Evolutionary conservation across 306 rosid species (phyloP).

Genomic region (Cercis canadensis): DNA sequence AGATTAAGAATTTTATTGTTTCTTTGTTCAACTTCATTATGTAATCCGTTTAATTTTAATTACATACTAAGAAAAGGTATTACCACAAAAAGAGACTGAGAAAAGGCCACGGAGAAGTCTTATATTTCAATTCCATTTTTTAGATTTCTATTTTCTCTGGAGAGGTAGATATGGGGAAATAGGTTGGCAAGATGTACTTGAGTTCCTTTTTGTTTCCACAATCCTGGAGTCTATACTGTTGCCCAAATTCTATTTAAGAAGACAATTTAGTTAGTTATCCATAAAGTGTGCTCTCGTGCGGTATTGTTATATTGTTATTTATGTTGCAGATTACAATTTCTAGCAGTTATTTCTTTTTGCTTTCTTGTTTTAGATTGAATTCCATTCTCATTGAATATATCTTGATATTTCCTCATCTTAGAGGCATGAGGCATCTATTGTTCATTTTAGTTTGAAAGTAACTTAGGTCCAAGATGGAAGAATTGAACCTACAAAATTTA

Average conservation of each 20-base stretch:
- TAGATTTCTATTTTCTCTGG: background rate
- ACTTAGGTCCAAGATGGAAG: background rate
- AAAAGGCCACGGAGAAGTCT: background rate
- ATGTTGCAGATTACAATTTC: background rate
- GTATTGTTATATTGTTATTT: background rate
- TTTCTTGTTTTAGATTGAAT: background rate
- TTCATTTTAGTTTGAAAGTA: background rate
- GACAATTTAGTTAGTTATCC: background rate
- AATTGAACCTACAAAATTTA: background rate
- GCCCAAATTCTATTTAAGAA: background rate
- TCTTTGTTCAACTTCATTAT: conserved; percentile 12
- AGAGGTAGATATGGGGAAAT: background rate
- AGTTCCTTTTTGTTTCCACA: background rate
- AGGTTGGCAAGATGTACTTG: background rate
- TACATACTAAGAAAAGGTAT: no score
- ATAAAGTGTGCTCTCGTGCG: background rate
- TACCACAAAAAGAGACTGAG: background rate
- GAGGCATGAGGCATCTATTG: background rate
- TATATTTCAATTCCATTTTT: background rate
- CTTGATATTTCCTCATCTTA: background rate
- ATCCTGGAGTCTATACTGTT: background rate
- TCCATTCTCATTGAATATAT: background rate
- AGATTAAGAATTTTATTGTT: background rate
- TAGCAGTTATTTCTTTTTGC: background rate
- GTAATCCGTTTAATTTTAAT: background rate